Conservation (phyloP, 306 rosid genomes). For the Begonia loranthoides region DNA sequence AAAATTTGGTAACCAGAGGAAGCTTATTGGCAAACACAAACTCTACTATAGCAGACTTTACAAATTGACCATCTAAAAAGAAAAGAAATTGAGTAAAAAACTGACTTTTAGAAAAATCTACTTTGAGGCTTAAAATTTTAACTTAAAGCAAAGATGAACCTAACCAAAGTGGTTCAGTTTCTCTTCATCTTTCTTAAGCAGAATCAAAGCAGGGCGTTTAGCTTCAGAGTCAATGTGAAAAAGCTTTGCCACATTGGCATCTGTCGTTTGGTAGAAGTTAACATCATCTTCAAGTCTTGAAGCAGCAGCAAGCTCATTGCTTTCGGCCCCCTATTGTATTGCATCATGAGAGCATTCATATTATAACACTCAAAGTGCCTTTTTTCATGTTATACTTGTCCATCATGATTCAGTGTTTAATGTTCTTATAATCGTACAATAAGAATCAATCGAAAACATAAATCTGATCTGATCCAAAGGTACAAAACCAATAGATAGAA, state of each 20-base stretch:
- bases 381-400: too few relatives aligned
- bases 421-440: too few relatives aligned
- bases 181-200: conserved; percentile 79
- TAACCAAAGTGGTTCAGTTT: conserved; percentile 67
- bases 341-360: conserved; percentile 4
- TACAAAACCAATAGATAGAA: too few relatives aligned
- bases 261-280: conserved; percentile 79
- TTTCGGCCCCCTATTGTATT: conserved; percentile 69
- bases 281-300: conserved; percentile 88
- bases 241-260: conserved; percentile 80
- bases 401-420: too few relatives aligned
- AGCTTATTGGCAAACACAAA: conserved; percentile 78
- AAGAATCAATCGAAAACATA: too few relatives aligned
- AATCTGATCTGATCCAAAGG: too few relatives aligned
- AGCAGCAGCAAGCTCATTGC: conserved; percentile 88
- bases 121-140: conserved; percentile 2
- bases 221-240: conserved; percentile 64
- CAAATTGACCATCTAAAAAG: conserved; percentile 62
- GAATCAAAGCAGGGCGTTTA: conserved; percentile 80
- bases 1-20: conserved; percentile 73
- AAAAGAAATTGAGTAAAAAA: conserved; percentile 8
- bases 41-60: conserved; percentile 49
- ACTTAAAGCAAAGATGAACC: conserved; percentile 13
- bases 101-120: too few relatives aligned
- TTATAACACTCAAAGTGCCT: too few relatives aligned